Percentiles rank a stretch among this genome's conserved stretches.
Conservation (phyloP, 2,329 filamentous ascomycete species). For the Penicillium carneum region DNA sequence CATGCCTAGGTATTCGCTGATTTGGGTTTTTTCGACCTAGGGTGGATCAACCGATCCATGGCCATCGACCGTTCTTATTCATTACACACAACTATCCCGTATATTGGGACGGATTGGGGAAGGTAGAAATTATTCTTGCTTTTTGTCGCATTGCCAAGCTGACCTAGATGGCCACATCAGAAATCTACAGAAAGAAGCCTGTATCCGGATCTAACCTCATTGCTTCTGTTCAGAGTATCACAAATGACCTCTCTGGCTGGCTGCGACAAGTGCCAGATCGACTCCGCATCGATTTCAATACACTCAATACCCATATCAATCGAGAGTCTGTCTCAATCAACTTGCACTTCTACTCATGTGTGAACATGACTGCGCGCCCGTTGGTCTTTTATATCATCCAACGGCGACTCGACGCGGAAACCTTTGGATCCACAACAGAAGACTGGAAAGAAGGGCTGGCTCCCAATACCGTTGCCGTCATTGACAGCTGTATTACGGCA, state of each 20-base stretch:
- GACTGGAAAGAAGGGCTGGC: constrained; percentile 60
- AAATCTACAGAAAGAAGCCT: constrained; percentile 59
- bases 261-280: constrained; percentile 57
- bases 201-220: constrained; percentile 59
- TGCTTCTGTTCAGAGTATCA: constrained; percentile 60
- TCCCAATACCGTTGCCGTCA: constrained; percentile 58
- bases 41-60: constrained; percentile 43
- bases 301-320: constrained; percentile 52
- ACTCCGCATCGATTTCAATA: constrained; percentile 59
- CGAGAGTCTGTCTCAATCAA: constrained; percentile 62
- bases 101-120: constrained; percentile 61
- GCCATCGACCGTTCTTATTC: constrained; percentile 58
- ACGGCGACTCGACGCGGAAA: constrained; percentile 52
- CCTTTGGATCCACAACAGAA: constrained; percentile 43
- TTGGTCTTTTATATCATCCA: constrained; percentile 63
- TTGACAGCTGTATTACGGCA: constrained; percentile 62
- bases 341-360: constrained; percentile 64
- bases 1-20: not conserved
- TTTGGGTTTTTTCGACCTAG: constrained; percentile 17
- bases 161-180: constrained; percentile 30
- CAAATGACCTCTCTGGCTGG: constrained; percentile 60
- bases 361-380: constrained; percentile 65
- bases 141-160: not conserved
- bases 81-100: constrained; percentile 62
- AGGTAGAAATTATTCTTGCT: constrained; percentile 27